Evolutionary conservation across 352 stramenopile species (phyloP).

Genomic region (Phytophthora sojae): DNA sequence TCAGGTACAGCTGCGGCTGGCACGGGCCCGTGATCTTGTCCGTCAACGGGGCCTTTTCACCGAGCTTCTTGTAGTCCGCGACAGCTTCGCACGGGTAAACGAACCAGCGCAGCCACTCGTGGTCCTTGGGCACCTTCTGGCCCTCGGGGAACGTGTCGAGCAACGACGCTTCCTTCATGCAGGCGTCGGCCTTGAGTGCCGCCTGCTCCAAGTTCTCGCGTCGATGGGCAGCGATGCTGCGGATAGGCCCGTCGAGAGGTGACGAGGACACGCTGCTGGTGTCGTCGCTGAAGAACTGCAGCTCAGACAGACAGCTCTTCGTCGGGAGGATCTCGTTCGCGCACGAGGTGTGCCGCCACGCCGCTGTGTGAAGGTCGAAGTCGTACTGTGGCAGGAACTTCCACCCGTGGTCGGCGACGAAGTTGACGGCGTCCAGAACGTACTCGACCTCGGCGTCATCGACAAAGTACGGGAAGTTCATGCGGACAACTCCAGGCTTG

Average conservation of each 20-base stretch:
- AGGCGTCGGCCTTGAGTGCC: slow-evolving; percentile 23
- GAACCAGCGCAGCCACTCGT: slow-evolving; percentile 47
- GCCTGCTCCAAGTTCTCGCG: slow-evolving; percentile 39
- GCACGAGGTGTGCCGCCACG: slow-evolving; percentile 79
- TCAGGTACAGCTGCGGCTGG: slow-evolving; percentile 43
- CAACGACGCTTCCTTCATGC: slow-evolving; percentile 35
- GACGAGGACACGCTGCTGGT: slow-evolving; percentile 18
- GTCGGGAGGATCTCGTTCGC: slow-evolving; percentile 5
- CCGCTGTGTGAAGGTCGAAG: slow-evolving; percentile 94
- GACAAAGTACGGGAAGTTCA: slow-evolving; percentile 93
- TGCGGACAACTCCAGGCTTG: slow-evolving; percentile 94
- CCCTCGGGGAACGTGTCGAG: slow-evolving; percentile 28
- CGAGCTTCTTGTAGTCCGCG: slow-evolving; percentile 24
- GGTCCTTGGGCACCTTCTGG: slow-evolving; percentile 31
- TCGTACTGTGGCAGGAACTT: slow-evolving; percentile 95
- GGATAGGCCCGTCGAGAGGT: slow-evolving; percentile 21
- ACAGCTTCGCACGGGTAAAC: slow-evolving; percentile 43
- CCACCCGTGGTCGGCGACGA: slow-evolving; percentile 93
- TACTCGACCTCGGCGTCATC: slow-evolving; percentile 91
- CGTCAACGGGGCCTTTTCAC: slow-evolving; percentile 29
- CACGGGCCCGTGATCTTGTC: slow-evolving; percentile 42
- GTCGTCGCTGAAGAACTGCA: slow-evolving; percentile 30
- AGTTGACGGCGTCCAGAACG: slow-evolving; percentile 92
- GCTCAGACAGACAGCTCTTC: slow-evolving; percentile 27
- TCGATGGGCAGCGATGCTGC: slow-evolving; percentile 28